A percentile compares a stretch with the other conserved stretches of the same genome.
phyloP scores from a whole-genome alignment of 441 rosid genomes.

The Pelargonium cotyledonis region DNA sequence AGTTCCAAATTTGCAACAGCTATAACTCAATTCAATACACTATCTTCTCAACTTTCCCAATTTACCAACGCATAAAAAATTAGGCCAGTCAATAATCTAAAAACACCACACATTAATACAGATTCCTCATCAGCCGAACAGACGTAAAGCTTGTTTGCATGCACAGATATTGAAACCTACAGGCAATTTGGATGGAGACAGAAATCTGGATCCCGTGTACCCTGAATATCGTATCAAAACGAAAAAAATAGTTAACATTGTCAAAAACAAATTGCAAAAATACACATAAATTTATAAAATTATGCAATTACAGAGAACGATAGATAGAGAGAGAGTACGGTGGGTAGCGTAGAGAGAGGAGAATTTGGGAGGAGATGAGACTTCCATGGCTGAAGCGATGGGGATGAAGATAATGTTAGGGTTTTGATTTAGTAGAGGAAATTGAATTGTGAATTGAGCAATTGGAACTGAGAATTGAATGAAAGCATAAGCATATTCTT shows the following conservation, averaged over 20 bases:
- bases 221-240: not conserved
- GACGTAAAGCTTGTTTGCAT: not conserved
- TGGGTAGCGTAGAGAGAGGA: conserved; percentile 4
- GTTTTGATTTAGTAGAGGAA: not conserved
- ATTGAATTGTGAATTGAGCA: not conserved
- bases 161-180: not conserved
- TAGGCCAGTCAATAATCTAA: conserved; percentile 1
- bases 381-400: conserved; percentile 3
- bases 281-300: not conserved
- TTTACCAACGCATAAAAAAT: not conserved
- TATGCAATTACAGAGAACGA: not conserved
- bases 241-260: not conserved
- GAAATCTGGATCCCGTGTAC: not conserved
- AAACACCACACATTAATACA: not conserved
- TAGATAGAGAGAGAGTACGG: not conserved
- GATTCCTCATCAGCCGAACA: not conserved
- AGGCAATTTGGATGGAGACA: conserved; percentile 1
- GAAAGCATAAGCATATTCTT: not conserved
- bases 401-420: not conserved
- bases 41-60: not conserved
- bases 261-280: not conserved
- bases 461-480: not conserved
- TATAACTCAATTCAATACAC: not conserved
- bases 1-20: too few species aligned
- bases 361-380: conserved; percentile 9